Evolutionary conservation across 768 basidiomycete genomes (phyloP).

Genomic region (Amanita rimosa): DNA sequence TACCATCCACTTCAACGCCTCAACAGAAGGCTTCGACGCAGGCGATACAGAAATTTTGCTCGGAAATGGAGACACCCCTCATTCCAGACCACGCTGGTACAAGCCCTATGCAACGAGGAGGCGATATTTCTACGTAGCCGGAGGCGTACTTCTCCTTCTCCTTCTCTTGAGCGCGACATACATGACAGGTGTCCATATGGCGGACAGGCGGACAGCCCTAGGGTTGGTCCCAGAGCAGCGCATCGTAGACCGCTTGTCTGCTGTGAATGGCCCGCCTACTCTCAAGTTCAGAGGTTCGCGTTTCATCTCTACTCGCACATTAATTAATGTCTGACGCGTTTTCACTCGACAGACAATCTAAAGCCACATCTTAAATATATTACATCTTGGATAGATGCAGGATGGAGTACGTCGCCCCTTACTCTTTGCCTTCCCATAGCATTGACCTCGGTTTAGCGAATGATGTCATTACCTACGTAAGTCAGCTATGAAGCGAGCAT

Average conservation of each 20-base stretch:
- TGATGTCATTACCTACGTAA: slow-evolving; percentile 66
- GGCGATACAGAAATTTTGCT: slow-evolving; percentile 7
- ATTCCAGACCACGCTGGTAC: background rate
- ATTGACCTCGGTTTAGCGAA: slow-evolving; percentile 35
- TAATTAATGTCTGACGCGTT: background rate
- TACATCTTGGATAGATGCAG: slow-evolving; percentile 67
- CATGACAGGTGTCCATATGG: background rate
- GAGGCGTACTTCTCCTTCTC: slow-evolving; percentile 16
- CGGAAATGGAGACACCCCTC: background rate
- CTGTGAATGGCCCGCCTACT: slow-evolving; percentile 41
- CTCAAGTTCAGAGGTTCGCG: slow-evolving; percentile 40
- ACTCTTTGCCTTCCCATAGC: background rate
- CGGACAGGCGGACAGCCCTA: background rate
- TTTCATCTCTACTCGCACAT: background rate
- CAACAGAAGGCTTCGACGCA: background rate
- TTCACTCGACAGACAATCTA: slow-evolving; percentile 41
- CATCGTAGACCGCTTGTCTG: background rate
- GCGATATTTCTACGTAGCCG: slow-evolving; percentile 13
- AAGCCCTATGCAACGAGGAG: background rate
- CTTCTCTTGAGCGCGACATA: slow-evolving; percentile 17
- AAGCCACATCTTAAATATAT: slow-evolving; percentile 51
- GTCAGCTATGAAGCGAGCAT: slow-evolving; percentile 8
- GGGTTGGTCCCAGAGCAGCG: background rate
- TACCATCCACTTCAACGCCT: background rate
- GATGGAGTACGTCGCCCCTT: slow-evolving; percentile 47